A percentile compares a stretch with the other conserved stretches of the same genome.
phyloP scores from a whole-genome alignment of 176 grass and related monocot species.

The Coix lacrymajobi region DNA sequence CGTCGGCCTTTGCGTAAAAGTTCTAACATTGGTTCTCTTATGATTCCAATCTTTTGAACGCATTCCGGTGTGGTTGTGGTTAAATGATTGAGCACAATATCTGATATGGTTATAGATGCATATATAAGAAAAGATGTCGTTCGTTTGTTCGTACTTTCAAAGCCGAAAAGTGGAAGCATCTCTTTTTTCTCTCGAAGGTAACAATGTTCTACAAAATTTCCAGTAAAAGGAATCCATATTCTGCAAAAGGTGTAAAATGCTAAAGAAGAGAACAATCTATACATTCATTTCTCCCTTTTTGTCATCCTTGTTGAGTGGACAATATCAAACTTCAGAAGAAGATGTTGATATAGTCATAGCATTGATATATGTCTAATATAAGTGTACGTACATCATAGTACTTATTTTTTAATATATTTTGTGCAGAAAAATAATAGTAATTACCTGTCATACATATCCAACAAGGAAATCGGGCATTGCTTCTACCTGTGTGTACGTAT shows the following conservation, averaged over 20 bases:
- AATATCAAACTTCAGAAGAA: neutral
- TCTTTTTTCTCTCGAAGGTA: neutral
- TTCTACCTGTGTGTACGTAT: neutral
- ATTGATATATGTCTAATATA: too few relatives aligned
- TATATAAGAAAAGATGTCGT: neutral
- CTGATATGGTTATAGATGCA: neutral
- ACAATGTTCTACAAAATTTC: neutral
- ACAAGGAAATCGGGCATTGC: neutral
- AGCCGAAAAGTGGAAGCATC: neutral
- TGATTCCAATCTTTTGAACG: neutral
- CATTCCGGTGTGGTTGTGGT: conserved; percentile 22
- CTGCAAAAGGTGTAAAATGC: neutral
- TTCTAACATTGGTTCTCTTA: neutral
- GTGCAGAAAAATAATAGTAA: neutral
- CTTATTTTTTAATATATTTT: neutral
- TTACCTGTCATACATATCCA: neutral
- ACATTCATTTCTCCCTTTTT: neutral
- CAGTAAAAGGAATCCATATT: neutral
- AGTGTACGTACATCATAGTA: too few relatives aligned
- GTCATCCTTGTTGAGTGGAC: conserved; percentile 17
- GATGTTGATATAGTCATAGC: neutral
- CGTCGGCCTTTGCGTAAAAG: neutral
- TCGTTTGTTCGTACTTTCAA: neutral
- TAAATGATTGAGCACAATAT: conserved; percentile 23
- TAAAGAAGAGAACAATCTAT: neutral